phyloP scores from a whole-genome alignment of 345 rosid genomes.

The Populus ilicifolia region DNA sequence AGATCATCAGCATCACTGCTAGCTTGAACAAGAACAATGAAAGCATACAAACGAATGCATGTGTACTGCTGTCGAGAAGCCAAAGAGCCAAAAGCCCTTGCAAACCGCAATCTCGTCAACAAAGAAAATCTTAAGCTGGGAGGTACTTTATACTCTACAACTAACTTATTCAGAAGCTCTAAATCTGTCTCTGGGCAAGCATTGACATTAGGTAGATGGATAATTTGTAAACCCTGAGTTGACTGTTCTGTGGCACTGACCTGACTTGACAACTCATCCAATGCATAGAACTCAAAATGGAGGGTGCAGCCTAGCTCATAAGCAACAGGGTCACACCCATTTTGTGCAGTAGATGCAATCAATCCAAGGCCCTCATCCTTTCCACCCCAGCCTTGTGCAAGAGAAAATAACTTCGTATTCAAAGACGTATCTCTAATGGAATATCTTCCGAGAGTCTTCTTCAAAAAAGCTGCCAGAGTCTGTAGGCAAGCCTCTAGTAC shows the following conservation, averaged over 20 bases:
- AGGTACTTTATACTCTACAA: constrained; percentile 70
- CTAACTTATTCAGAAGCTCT: constrained; percentile 70
- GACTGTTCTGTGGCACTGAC: constrained; percentile 36
- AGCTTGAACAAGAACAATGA: constrained; percentile 87
- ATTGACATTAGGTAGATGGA: constrained; percentile 61
- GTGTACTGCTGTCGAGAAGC: constrained; percentile 79
- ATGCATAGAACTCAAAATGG: constrained; percentile 91
- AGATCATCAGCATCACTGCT: constrained; percentile 72
- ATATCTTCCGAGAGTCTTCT: constrained; percentile 76
- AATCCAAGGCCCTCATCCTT: constrained; percentile 98
- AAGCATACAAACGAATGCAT: constrained; percentile 87
- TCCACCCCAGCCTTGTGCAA: constrained; percentile 99
- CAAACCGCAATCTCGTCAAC: constrained; percentile 79
- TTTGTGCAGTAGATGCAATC: constrained; percentile 59
- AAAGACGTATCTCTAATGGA: constrained; percentile 72
- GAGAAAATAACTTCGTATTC: constrained; percentile 75
- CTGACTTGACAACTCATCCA: constrained; percentile 37
- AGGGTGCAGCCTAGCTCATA: constrained; percentile 82
- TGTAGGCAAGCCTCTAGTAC: constrained; percentile 88
- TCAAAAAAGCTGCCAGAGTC: constrained; percentile 81
- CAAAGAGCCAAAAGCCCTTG: constrained; percentile 81
- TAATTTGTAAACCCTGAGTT: constrained; percentile 61
- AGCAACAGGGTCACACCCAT: constrained; percentile 64
- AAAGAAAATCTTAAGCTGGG: constrained; percentile 73
- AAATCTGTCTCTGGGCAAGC: constrained; percentile 58